phyloP scores from a whole-genome alignment of 2,329 filamentous ascomycete species.

The Torrubiellomyces zombiae region DNA sequence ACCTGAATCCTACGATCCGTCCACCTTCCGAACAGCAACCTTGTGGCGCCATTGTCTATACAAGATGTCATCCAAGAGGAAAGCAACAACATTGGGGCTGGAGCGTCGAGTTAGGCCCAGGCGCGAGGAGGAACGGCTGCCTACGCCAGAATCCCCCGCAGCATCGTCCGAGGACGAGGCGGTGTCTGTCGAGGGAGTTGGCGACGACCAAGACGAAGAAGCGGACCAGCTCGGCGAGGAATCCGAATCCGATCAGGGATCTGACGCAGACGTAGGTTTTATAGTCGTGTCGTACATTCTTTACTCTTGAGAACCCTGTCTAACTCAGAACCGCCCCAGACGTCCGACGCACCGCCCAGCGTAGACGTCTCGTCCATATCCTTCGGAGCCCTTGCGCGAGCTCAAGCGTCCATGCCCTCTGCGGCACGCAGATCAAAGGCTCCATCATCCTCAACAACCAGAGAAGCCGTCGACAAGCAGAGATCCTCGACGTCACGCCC shows the following conservation, averaged over 20 bases:
- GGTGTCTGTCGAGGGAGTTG: slow-evolving; percentile 11
- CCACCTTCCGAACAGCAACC: neutral
- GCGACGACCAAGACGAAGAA: slow-evolving; percentile 15
- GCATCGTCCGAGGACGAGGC: slow-evolving; percentile 13
- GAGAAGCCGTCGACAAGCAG: slow-evolving; percentile 16
- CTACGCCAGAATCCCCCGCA: slow-evolving; percentile 13
- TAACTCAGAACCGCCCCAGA: neutral
- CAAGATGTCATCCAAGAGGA: slow-evolving; percentile 25
- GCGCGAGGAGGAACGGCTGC: slow-evolving; percentile 25
- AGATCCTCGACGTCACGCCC: slow-evolving; percentile 4
- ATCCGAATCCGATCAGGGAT: too few species aligned
- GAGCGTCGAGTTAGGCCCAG: slow-evolving; percentile 27
- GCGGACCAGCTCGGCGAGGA: too few species aligned
- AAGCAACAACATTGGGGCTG: slow-evolving; percentile 17
- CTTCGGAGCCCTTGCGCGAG: slow-evolving; percentile 80
- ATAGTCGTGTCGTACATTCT: too few species aligned
- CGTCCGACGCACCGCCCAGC: slow-evolving; percentile 9
- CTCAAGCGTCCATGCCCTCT: slow-evolving; percentile 49
- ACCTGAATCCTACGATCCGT: too few species aligned
- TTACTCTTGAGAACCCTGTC: too few species aligned
- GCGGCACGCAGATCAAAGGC: slow-evolving; percentile 11
- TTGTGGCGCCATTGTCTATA: neutral
- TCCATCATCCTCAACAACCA: slow-evolving; percentile 16
- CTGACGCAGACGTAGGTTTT: slow-evolving; percentile 12
- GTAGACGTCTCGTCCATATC: slow-evolving; percentile 47